Conservation (phyloP, 1,284 basidiomycete species). For the Cryptococcus sp. region DNA sequence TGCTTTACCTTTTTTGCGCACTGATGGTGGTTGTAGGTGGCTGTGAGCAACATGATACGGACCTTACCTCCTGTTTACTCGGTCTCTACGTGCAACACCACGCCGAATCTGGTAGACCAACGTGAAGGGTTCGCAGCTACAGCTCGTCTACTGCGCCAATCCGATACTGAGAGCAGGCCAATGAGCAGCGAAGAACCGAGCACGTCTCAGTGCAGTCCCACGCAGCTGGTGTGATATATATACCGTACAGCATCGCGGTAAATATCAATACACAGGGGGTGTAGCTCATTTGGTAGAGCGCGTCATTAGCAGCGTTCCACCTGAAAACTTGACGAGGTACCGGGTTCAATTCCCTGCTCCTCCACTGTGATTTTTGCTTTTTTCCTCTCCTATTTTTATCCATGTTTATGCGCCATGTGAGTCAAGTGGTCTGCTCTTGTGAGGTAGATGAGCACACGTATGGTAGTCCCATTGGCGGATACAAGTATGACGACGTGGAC, state of each 20-base stretch:
- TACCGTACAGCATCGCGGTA: background rate
- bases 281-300: constrained; percentile 15
- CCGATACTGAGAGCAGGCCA: background rate
- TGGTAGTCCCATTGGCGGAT: too few relatives aligned
- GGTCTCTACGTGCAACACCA: too few relatives aligned
- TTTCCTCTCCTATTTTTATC: too few relatives aligned
- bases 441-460: too few relatives aligned
- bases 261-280: constrained; percentile 8
- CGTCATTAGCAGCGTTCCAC: constrained; percentile 5
- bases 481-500: too few relatives aligned
- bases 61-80: too few relatives aligned
- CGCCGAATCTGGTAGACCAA: too few relatives aligned
- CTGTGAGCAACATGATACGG: background rate
- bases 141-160: too few relatives aligned
- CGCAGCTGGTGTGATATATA: background rate
- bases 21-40: background rate
- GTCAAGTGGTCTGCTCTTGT: too few relatives aligned
- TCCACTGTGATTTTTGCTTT: constrained; percentile 3
- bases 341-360: constrained; percentile 11
- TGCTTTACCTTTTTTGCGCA: background rate
- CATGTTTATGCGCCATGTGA: too few relatives aligned
- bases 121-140: too few relatives aligned
- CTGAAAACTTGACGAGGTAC: constrained; percentile 5
- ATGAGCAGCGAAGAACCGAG: background rate
- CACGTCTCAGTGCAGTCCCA: background rate